Evolutionary conservation across 345 rosid genomes (phyloP), one percentile per base, ranked within the genome.

Genomic region (Populus nigra): DNA sequence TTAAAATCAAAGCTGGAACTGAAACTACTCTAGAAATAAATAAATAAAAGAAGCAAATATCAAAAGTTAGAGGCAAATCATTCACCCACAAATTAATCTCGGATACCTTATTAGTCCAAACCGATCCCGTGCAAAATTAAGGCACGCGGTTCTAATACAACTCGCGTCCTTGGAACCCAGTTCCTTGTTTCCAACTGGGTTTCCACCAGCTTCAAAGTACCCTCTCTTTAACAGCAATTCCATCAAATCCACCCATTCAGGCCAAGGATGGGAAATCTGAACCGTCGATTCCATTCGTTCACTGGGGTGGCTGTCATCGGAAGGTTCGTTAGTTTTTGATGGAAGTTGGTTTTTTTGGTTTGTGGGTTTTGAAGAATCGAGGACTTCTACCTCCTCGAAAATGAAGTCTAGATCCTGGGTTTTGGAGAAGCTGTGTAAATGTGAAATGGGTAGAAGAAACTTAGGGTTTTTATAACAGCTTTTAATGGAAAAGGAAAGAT

Each of bases 221-320:
- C 91, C 93, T 82, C 80, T 84, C 76, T 81, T 90, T 80, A 78
- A 61, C 73, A 91, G 80, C 82, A 85, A 75, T 31, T 85, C 90
- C 90, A 93, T 90, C 78, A 94, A 82, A 73, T 83, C 85, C 71
- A 88, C 83, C 98, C 97, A 94, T 72, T 94, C 95, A 20, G 89
- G 93, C 97, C 95, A 94, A 18, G 92, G 90, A 77, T 90, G 94
- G 12, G 92, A 85, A 81, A 88, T 85, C 80, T 74, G 83, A 45
- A 82, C 76, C 27, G 27, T 41, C 7, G 79, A 71, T 72, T 65
- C 88, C 29, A 65, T 73, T 61, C 12, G 72, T n/a, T 67, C 35
- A 17, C 18, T 33, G 65, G 75, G 65, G 63, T 23, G 61, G 31
- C 41, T 67, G 4, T 63, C 5, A 74, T 12, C 36, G 16, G 45